These are phyloP conservation scores for Quercus bicolor DNA, from an alignment of 306 rosid genomes.

Conservation along the genomic window DNA sequence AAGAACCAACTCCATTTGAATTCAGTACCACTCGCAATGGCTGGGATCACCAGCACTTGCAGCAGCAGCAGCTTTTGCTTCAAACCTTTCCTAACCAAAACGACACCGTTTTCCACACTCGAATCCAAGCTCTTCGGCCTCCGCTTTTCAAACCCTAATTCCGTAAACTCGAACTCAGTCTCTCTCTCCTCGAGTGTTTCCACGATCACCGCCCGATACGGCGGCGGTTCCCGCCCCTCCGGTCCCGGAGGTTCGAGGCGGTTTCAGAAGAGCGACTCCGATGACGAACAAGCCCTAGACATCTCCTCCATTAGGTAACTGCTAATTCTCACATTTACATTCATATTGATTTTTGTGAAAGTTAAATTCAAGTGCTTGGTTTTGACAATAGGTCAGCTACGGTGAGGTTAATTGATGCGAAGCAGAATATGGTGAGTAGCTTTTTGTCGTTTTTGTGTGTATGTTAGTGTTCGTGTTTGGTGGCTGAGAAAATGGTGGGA, in stretches of 20 bases:
- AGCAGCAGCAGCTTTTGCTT: slow-evolving; percentile 38
- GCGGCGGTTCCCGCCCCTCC: slow-evolving; percentile 42
- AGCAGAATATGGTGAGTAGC: slow-evolving; percentile 83
- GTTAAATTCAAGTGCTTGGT: slow-evolving; percentile 6
- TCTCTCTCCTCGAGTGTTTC: slow-evolving; percentile 21
- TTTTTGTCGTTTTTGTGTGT: not conserved
- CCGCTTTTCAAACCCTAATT: slow-evolving; percentile 29
- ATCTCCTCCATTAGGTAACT: slow-evolving; percentile 55
- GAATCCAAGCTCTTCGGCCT: slow-evolving; percentile 56
- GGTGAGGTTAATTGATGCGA: slow-evolving; percentile 84
- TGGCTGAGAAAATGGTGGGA: not conserved
- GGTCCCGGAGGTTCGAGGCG: slow-evolving; percentile 32
- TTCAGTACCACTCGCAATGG: slow-evolving; percentile 41
- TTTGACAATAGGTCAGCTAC: slow-evolving; percentile 63
- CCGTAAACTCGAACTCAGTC: slow-evolving; percentile 23
- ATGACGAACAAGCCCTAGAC: slow-evolving; percentile 65
- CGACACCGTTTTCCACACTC: slow-evolving; percentile 18
- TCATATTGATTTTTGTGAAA: not conserved
- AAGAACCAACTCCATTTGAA: not conserved
- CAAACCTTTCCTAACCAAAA: slow-evolving; percentile 27
- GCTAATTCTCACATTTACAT: not conserved
- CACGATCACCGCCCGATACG: slow-evolving; percentile 51
- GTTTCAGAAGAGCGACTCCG: slow-evolving; percentile 25
- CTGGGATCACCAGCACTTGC: slow-evolving; percentile 55
- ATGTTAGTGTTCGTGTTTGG: not conserved